These are phyloP conservation scores for Populus simonii DNA, from an alignment of 345 rosid genomes.

Conservation along the genomic window DNA sequence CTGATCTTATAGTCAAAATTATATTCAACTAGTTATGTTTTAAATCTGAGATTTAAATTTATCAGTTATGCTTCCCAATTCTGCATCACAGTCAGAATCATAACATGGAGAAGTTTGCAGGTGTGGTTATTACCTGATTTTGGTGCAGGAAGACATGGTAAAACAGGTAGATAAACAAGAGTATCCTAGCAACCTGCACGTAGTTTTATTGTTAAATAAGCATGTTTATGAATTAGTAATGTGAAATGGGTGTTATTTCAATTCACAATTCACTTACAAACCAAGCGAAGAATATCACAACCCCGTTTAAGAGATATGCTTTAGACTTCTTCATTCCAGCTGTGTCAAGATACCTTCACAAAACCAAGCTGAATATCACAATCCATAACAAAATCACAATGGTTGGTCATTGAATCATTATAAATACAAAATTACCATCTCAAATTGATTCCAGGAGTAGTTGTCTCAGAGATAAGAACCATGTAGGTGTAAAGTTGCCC, in stretches of 20 bases:
- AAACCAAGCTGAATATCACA: neutral
- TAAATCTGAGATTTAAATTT: neutral
- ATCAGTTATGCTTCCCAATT: neutral
- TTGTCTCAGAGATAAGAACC: conserved; percentile 81
- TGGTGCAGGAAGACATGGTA: conserved; percentile 67
- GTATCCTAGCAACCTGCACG: conserved; percentile 72
- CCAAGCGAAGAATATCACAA: conserved; percentile 70
- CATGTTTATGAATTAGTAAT: neutral
- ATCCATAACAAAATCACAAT: neutral
- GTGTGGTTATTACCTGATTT: conserved; percentile 53
- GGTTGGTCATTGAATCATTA: neutral
- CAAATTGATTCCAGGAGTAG: conserved; percentile 81
- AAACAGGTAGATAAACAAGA: conserved; percentile 71
- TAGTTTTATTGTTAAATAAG: neutral
- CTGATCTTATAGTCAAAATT: neutral
- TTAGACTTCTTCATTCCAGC: conserved; percentile 77
- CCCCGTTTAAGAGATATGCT: conserved; percentile 72
- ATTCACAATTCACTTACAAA: conserved; percentile 47
- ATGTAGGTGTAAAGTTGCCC: conserved; percentile 79
- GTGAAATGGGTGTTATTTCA: neutral
- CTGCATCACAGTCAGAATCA: neutral
- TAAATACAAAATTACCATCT: conserved; percentile 57
- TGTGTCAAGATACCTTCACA: conserved; percentile 66
- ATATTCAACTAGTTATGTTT: neutral
- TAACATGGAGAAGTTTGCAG: neutral